These are phyloP conservation scores for Hyparrhenia diplandra DNA, from an alignment of 176 grass and related monocot species.

Conservation along the genomic window DNA sequence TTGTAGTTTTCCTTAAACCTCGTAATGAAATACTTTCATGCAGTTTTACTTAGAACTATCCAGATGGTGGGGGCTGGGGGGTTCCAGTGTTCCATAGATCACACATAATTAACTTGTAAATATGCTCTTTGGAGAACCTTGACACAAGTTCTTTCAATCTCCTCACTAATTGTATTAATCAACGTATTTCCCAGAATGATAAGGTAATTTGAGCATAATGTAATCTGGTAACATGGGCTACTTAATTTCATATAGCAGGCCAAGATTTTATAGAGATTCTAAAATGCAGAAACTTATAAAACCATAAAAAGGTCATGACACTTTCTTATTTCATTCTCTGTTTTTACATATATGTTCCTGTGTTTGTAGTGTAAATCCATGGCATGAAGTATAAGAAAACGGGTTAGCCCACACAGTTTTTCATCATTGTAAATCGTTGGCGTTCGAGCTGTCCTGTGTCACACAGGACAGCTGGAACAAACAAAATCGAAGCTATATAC, in stretches of 20 bases:
- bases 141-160: not conserved
- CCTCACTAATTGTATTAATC: not conserved
- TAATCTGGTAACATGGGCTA: not conserved
- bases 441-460: slow-evolving; percentile 15
- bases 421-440: not conserved
- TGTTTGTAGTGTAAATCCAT: slow-evolving; percentile 15
- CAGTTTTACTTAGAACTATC: not conserved
- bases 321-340: not conserved
- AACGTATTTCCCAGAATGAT: not conserved
- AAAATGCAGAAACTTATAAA: not conserved
- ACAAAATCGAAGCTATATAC: slow-evolving; percentile 25
- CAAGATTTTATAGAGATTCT: not conserved
- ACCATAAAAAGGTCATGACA: not conserved
- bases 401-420: slow-evolving; percentile 9
- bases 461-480: not conserved
- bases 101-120: slow-evolving; percentile 1
- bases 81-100: not conserved
- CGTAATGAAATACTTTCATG: not conserved
- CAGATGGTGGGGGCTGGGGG: not conserved
- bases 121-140: not conserved
- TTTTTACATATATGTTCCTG: slow-evolving; percentile 1
- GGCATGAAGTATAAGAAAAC: not conserved
- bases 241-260: not conserved
- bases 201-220: slow-evolving; percentile 5
- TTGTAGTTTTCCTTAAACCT: not conserved